These are phyloP conservation scores for Chaetothyriales sp. DNA, from an alignment of 2,329 filamentous ascomycete species.

Conservation along the genomic window DNA sequence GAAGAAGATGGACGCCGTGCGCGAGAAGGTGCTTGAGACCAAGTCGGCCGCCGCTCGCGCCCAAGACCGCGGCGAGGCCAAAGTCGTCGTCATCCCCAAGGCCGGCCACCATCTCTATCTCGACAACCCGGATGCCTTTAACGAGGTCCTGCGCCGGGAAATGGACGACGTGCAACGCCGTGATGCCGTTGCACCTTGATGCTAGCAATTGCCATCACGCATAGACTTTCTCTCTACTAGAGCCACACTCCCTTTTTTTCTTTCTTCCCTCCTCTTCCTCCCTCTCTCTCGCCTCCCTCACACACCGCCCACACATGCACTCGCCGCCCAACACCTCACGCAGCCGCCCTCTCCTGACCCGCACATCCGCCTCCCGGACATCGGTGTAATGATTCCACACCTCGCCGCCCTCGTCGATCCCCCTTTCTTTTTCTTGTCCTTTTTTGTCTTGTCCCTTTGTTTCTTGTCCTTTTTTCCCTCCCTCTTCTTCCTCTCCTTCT, in stretches of 20 bases:
- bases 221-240: background rate
- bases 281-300: background rate
- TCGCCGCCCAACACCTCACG: constrained; percentile 72
- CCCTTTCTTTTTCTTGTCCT: constrained; percentile 37
- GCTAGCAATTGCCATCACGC: background rate
- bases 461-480: constrained; percentile 8
- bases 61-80: constrained; percentile 64
- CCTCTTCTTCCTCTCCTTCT: background rate
- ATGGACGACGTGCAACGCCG: constrained; percentile 45
- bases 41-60: constrained; percentile 55
- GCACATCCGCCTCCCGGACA: constrained; percentile 66
- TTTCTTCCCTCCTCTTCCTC: background rate
- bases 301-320: constrained; percentile 74
- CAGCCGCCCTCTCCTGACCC: constrained; percentile 78
- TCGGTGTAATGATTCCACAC: constrained; percentile 93
- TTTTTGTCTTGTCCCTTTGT: constrained; percentile 25
- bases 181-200: background rate
- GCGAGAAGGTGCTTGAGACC: constrained; percentile 43
- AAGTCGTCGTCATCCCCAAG: constrained; percentile 62
- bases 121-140: constrained; percentile 58
- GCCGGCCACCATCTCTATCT: constrained; percentile 62
- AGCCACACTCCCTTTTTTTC: no score
- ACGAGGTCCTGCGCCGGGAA: constrained; percentile 49
- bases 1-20: constrained; percentile 61
- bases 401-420: constrained; percentile 67